Percentiles rank a stretch among this genome's conserved stretches.
Conservation (phyloP, 1,284 basidiomycete genomes). For the Fistulinella cinereoalba region DNA sequence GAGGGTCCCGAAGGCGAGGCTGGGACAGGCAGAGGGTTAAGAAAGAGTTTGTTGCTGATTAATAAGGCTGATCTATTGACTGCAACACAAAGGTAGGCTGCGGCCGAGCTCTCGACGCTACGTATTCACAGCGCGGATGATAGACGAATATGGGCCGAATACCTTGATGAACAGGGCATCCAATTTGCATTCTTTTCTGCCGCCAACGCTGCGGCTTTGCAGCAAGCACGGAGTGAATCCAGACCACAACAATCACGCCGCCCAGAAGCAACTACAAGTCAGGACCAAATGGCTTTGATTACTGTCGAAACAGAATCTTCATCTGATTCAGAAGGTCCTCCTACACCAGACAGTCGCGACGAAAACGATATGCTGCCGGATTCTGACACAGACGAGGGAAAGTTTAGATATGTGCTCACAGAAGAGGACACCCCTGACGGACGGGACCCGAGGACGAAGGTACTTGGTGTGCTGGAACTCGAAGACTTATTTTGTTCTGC, state of each 20-base stretch:
- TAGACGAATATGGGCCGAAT: constrained; percentile 85
- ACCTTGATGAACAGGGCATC: constrained; percentile 83
- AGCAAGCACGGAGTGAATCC: constrained; percentile 66
- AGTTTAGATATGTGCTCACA: constrained; percentile 46
- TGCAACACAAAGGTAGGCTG: constrained; percentile 72
- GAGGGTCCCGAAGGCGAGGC: constrained; percentile 76
- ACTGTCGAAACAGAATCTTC: constrained; percentile 22
- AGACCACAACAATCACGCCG: constrained; percentile 21
- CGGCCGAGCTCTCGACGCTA: constrained; percentile 12
- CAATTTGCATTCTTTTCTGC: constrained; percentile 97
- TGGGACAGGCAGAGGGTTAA: constrained; percentile 66
- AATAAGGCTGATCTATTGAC: constrained; percentile 97
- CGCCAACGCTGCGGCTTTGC: constrained; percentile 81
- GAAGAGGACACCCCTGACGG: constrained; percentile 52
- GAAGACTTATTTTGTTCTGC: constrained; percentile 80
- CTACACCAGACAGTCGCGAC: constrained; percentile 21
- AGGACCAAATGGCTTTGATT: neutral
- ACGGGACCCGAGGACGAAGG: constrained; percentile 69
- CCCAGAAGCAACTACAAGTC: neutral
- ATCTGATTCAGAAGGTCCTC: constrained; percentile 24
- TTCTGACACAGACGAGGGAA: constrained; percentile 30
- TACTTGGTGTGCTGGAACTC: constrained; percentile 86
- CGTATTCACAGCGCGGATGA: constrained; percentile 26
- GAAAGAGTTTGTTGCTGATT: constrained; percentile 83
- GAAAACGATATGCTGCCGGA: constrained; percentile 30